phyloP scores from a whole-genome alignment of 768 basidiomycete species.

The Leccinum olivaceopallidum region DNA sequence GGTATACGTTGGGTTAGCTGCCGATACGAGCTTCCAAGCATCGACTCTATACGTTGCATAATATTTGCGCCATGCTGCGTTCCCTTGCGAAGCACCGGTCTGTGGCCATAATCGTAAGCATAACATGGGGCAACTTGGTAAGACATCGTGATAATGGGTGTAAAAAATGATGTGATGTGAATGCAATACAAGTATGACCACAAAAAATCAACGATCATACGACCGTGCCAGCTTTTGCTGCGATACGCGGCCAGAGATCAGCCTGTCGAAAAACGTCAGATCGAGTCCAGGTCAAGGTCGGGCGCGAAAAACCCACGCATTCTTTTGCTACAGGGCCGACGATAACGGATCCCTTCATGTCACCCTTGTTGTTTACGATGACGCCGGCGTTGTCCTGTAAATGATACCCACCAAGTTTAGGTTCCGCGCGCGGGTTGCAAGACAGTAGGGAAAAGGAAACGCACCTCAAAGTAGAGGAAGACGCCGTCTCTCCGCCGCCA shows the following conservation, averaged over 20 bases:
- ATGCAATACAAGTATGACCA: slow-evolving; percentile 15
- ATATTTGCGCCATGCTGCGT: neutral
- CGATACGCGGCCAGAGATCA: slow-evolving; percentile 99
- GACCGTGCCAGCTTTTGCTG: slow-evolving; percentile 97
- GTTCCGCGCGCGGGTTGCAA: neutral
- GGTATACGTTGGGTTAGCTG: neutral
- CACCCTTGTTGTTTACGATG: slow-evolving; percentile 98
- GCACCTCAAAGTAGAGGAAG: slow-evolving; percentile 96
- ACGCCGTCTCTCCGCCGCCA: slow-evolving; percentile 99
- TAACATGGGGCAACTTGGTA: slow-evolving; percentile 19
- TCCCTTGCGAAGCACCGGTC: neutral
- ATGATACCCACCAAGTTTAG: neutral
- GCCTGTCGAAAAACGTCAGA: slow-evolving; percentile 49
- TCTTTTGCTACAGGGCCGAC: slow-evolving; percentile 99
- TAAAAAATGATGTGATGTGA: neutral
- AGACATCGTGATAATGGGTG: slow-evolving; percentile 14
- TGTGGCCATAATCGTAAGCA: slow-evolving; percentile 24
- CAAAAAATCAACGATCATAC: slow-evolving; percentile 55
- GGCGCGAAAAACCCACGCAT: slow-evolving; percentile 65
- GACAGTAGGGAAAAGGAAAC: slow-evolving; percentile 17
- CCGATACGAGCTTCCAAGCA: neutral
- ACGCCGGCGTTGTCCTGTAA: slow-evolving; percentile 90
- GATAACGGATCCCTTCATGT: slow-evolving; percentile 99
- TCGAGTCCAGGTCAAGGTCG: neutral
- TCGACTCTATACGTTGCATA: neutral